These are phyloP conservation scores for Rosa hybrid DNA, from an alignment of 331 rosid genomes.

Conservation along the genomic window DNA sequence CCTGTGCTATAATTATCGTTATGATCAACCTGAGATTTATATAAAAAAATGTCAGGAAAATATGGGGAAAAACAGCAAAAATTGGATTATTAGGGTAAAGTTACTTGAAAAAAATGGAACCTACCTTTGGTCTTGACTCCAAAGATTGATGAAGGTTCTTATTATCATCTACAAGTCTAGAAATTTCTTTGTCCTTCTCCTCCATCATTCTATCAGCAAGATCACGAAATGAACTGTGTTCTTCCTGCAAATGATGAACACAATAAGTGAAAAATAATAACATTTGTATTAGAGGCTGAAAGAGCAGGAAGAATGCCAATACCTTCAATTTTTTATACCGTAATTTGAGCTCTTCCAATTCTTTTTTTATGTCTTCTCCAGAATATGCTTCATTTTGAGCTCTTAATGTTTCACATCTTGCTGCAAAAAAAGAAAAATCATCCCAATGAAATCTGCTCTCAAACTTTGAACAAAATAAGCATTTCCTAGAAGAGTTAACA, in stretches of 20 bases:
- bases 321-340: constrained; percentile 79
- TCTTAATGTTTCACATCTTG: constrained; percentile 76
- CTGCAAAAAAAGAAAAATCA: constrained; percentile 40
- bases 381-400: constrained; percentile 74
- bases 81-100: constrained; percentile 23
- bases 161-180: constrained; percentile 77
- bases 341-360: constrained; percentile 77
- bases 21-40: constrained; percentile 60
- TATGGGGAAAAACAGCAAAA: constrained; percentile 8
- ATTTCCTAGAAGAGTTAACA: constrained; percentile 11
- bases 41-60: constrained; percentile 26
- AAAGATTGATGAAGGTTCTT: constrained; percentile 68
- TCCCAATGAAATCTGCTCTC: constrained; percentile 18
- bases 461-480: constrained; percentile 5
- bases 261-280: constrained; percentile 29
- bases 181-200: constrained; percentile 87
- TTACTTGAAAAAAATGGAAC: constrained; percentile 26
- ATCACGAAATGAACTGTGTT: constrained; percentile 80
- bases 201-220: constrained; percentile 90
- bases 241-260: constrained; percentile 59
- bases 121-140: constrained; percentile 66
- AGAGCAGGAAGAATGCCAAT: constrained; percentile 15
- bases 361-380: constrained; percentile 63
- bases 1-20: constrained; percentile 59
- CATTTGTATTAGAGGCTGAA: constrained; percentile 2